Base-by-base conservation (phyloP, 2,329 filamentous ascomycete species). In the Tympanopsis confertula region DNA sequence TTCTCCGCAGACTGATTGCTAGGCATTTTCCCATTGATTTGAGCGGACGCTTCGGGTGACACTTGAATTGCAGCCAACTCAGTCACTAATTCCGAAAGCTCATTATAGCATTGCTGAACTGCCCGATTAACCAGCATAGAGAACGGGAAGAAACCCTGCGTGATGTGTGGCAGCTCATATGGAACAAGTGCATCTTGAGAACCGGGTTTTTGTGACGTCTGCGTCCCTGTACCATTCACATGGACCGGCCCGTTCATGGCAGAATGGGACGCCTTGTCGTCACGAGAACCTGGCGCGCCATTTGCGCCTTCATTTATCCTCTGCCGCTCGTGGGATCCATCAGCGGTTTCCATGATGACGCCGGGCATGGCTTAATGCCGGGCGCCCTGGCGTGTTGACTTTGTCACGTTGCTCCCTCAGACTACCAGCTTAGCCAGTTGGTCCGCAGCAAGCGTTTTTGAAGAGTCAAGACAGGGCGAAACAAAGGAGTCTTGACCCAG, bases 91-190 rank as follows among this genome's bases (percentile, higher is more conserved):
- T 33, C 30, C 12, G 30, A 33, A 12, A 33, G 30, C 7, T 33
- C 30, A 17, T 33, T 33, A 10, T 15, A 33, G 30, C 30, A 33
- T 33, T 33, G 30, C 30, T 33, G 30, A 13, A 33, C 30, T 7
- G 30, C 10, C 17, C 30, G 7, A 18, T 33, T 33, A 18, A 33
- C 30, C 15, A 33, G 15, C 30, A 18, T 33, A 10, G 30, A 33
- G 30, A 33, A 33, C 15, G 30, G 30, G 17, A 33, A 33, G 15
- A 33, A 33, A 10, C 30, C 30, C 7, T 33, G 30, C 7, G 30
- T 33, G 7, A 33, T 33, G 17, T 33, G 30, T 17, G 15, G 10
- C 7, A 33, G 30, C 15, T 10, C 30, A 17, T 10, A 15, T 18
- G 15, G 30, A 10, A 10, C 30, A 17, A 7, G 10, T 33, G 10